A percentile compares a stretch with the other conserved stretches of the same genome.
phyloP scores from a whole-genome alignment of 1,284 basidiomycete genomes.

The Austroboletus novae-zelandiae region DNA sequence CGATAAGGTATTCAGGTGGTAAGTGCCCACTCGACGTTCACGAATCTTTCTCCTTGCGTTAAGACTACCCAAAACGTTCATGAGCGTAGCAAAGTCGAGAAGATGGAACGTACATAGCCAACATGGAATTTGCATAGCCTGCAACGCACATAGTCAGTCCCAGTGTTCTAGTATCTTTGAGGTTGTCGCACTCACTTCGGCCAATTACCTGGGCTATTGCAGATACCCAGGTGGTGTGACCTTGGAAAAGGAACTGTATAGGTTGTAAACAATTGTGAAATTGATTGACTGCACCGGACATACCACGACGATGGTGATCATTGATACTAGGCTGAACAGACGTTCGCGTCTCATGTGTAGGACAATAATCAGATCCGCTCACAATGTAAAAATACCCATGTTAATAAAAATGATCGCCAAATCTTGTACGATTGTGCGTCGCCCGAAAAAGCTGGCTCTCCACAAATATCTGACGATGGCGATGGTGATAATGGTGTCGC shows the following conservation, averaged over 20 bases:
- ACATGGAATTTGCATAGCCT: conserved; percentile 15
- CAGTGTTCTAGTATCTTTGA: too few relatives aligned
- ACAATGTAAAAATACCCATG: neutral
- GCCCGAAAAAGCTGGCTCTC: neutral
- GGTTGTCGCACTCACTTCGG: neutral
- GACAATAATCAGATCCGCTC: neutral
- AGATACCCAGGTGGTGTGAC: neutral
- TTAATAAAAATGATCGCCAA: neutral
- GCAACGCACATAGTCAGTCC: neutral
- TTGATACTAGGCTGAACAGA: neutral
- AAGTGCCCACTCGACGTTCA: neutral
- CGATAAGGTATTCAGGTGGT: too few relatives aligned
- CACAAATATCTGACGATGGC: neutral
- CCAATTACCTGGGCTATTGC: neutral
- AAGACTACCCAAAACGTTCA: conserved; percentile 1
- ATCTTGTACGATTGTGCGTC: neutral
- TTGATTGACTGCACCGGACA: neutral
- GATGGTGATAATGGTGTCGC: neutral
- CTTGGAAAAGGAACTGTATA: neutral
- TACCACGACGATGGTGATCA: neutral
- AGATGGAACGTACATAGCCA: conserved; percentile 7
- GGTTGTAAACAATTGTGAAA: neutral
- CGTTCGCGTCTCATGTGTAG: too few relatives aligned
- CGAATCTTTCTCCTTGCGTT: conserved; percentile 7
- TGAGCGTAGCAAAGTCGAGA: neutral